Evolutionary conservation across 2,329 filamentous ascomycete genomes (phyloP).

Genomic region (Chalaropsis thielavioides): DNA sequence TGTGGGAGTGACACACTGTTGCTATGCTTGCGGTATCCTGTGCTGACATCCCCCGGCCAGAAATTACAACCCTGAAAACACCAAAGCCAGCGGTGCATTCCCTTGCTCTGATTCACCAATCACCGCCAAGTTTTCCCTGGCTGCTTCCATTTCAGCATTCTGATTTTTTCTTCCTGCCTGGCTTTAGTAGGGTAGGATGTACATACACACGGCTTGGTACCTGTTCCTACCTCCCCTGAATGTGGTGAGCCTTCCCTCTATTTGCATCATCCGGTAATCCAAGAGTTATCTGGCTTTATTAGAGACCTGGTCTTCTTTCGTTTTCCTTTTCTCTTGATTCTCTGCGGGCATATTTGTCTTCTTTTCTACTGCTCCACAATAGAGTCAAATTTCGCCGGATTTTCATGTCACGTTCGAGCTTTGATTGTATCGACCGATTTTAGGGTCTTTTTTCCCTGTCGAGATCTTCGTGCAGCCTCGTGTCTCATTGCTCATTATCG

Average conservation of each 20-base stretch:
- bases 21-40: background rate
- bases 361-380: background rate
- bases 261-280: no score
- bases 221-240: constrained; percentile 10
- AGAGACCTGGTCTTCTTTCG: background rate
- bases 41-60: background rate
- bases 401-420: background rate
- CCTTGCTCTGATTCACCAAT: background rate
- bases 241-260: background rate
- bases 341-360: background rate
- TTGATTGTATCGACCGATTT: background rate
- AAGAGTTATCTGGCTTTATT: background rate
- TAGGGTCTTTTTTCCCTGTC: background rate
- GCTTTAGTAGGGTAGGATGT: background rate
- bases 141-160: background rate
- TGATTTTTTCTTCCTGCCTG: background rate
- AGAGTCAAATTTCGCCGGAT: background rate
- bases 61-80: background rate
- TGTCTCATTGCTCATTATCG: background rate
- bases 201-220: background rate
- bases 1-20: background rate
- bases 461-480: background rate
- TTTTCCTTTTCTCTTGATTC: background rate
- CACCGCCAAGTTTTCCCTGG: background rate
- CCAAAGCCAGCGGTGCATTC: background rate